Conservation (phyloP, 208 protist genomes). For the Acanthamoeba royreba region DNA sequence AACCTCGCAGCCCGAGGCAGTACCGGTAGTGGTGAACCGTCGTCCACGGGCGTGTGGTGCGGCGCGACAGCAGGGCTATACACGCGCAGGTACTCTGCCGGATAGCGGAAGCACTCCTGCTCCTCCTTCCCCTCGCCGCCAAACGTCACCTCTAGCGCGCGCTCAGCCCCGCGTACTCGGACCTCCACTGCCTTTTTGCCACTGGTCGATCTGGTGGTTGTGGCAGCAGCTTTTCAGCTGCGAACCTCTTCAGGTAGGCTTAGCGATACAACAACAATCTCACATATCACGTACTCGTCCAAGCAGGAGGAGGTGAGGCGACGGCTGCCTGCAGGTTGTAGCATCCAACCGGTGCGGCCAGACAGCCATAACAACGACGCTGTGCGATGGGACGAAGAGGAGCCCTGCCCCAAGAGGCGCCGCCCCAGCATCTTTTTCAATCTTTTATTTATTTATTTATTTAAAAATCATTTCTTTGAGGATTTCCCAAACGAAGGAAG, state of each 20-base stretch:
- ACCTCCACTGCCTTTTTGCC: not conserved
- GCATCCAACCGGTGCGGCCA: no score
- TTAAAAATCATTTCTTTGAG: not conserved
- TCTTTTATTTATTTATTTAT: not conserved
- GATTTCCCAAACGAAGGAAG: not conserved
- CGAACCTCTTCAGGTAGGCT: no score
- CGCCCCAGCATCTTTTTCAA: not conserved
- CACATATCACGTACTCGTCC: no score
- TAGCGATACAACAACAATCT: no score
- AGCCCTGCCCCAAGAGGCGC: not conserved
- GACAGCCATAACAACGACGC: no score
- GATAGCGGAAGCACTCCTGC: conserved; percentile 4
- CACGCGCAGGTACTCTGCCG: conserved; percentile 53
- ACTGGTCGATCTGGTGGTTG: not conserved
- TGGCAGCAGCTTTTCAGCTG: no score
- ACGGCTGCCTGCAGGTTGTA: no score
- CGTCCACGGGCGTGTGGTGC: not conserved
- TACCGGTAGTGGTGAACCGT: not conserved
- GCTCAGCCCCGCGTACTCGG: not conserved
- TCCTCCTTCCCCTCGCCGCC: not conserved
- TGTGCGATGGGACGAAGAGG: no score
- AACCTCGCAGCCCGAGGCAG: not conserved
- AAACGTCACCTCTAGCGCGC: conserved; percentile 26
- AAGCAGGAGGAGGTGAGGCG: not conserved
- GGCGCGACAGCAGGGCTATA: conserved; percentile 21